Conservation (phyloP, 2,329 filamentous ascomycete genomes). For the Colletotrichum noveboracense region DNA sequence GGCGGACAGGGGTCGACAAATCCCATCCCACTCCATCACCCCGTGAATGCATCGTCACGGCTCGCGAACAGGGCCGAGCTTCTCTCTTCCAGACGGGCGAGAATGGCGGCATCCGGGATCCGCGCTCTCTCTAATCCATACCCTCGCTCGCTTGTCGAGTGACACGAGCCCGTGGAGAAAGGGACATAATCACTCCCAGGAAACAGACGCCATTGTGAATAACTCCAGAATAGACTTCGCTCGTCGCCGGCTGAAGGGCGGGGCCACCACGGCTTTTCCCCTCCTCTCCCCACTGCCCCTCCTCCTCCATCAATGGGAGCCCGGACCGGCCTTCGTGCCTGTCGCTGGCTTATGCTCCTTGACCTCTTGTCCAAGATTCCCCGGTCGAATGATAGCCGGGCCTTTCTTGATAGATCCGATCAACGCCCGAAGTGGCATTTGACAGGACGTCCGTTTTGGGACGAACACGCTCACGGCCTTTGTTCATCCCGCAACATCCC, state of each 20-base stretch:
- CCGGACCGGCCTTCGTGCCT: neutral
- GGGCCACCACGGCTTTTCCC: neutral
- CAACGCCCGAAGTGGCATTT: neutral
- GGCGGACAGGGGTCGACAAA: neutral
- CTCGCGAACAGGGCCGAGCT: neutral
- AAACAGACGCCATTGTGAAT: neutral
- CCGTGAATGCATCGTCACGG: neutral
- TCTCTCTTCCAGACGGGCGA: neutral
- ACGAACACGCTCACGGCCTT: neutral
- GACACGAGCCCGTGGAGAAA: neutral
- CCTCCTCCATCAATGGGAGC: neutral
- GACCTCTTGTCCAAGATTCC: neutral
- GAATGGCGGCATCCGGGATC: neutral
- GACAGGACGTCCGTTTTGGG: neutral
- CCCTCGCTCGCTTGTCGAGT: neutral
- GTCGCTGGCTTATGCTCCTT: conserved; percentile 6
- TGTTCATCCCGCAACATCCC: neutral
- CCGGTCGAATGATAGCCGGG: neutral
- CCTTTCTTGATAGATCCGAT: neutral
- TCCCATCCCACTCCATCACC: neutral
- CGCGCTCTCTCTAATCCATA: neutral
- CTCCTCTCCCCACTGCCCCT: neutral
- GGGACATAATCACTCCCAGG: neutral
- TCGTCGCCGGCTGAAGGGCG: neutral
- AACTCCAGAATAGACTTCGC: neutral